Evolutionary conservation across 2,329 filamentous ascomycete genomes (phyloP).

Genomic region (Biscogniauxia mediterranea): DNA sequence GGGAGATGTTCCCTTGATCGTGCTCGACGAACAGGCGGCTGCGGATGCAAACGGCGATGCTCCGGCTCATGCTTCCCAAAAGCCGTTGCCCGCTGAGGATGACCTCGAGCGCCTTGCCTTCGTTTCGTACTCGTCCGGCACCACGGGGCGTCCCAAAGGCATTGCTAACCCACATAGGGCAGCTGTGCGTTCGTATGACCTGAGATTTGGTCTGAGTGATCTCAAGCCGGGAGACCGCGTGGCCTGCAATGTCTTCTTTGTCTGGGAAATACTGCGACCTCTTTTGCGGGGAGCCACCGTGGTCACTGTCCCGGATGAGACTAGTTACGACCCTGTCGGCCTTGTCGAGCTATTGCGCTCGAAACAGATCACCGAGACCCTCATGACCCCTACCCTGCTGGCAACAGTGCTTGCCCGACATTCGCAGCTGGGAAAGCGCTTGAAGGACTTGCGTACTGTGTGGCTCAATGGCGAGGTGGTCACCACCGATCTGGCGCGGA

Average conservation of each 20-base stretch:
- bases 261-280: slow-evolving; percentile 81
- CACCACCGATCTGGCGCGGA: slow-evolving; percentile 70
- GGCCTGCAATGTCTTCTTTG: slow-evolving; percentile 85
- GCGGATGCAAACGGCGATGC: slow-evolving; percentile 26
- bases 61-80: slow-evolving; percentile 35
- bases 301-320: slow-evolving; percentile 71
- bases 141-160: slow-evolving; percentile 73
- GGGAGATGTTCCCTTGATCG: slow-evolving; percentile 59
- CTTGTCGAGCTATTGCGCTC: slow-evolving; percentile 68
- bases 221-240: slow-evolving; percentile 71
- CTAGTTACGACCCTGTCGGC: slow-evolving; percentile 73
- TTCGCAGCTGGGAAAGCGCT: slow-evolving; percentile 58
- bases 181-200: slow-evolving; percentile 69
- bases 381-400: slow-evolving; percentile 80
- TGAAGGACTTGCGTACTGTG: slow-evolving; percentile 66
- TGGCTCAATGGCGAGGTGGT: slow-evolving; percentile 86
- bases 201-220: slow-evolving; percentile 70
- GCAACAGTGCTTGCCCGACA: slow-evolving; percentile 72
- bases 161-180: slow-evolving; percentile 78
- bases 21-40: slow-evolving; percentile 53
- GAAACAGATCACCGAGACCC: slow-evolving; percentile 71
- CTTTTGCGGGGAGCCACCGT: slow-evolving; percentile 74
- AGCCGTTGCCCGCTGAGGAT: slow-evolving; percentile 56
- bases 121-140: slow-evolving; percentile 78
- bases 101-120: slow-evolving; percentile 75